Evolutionary conservation across 2,329 filamentous ascomycete genomes (phyloP), one percentile per base, ranked within the genome.

Genomic region (Diaporthe nobilis): DNA sequence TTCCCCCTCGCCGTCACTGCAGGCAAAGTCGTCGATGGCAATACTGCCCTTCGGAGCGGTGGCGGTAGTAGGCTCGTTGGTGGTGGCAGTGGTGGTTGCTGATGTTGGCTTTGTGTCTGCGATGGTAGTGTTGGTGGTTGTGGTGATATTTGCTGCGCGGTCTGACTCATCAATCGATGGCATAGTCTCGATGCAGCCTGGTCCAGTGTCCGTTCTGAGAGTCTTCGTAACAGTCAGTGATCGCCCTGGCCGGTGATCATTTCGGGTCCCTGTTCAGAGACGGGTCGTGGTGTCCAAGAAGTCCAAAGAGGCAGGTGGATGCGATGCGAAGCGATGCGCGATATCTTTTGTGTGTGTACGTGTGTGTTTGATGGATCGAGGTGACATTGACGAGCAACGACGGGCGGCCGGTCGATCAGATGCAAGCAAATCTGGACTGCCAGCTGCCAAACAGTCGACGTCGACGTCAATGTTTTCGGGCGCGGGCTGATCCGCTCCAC

Each of bases 11-110:
- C 37, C 49, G 15, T 72, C 71, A 34, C 57, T 51, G 44, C 51
- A 72, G 37, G 73, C 73, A 70, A 75, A 57, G 60, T 75, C 44
- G 68, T 77, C 75, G 31, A 75, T 77, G 12, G 72, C 68, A 49
- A 77, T 77, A 34, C 37, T 57, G 25, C 28, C 68, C 8, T 58
- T 65, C 25, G 39, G 8, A 13, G 12, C 22, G 31, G 47, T 10
- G 9, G 31, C 9, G 34, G 12, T 34, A n/a, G 31, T 13, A 28
- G 37, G n/a, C 28, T 25, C 12, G 34, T 25, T 55, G 47, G 28
- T 15, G 57, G n/a, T 31, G 25, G 6, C 6, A 47, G n/a, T 31
- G 25, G 6, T 10, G 55, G 31, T 3, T 51, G 60, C 6, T 47
- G 31, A 39, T 37, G 31, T 6, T 37, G 55, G 7, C 55, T 17